phyloP scores from a whole-genome alignment of 345 rosid genomes.

The Odontarrhena argentea region DNA sequence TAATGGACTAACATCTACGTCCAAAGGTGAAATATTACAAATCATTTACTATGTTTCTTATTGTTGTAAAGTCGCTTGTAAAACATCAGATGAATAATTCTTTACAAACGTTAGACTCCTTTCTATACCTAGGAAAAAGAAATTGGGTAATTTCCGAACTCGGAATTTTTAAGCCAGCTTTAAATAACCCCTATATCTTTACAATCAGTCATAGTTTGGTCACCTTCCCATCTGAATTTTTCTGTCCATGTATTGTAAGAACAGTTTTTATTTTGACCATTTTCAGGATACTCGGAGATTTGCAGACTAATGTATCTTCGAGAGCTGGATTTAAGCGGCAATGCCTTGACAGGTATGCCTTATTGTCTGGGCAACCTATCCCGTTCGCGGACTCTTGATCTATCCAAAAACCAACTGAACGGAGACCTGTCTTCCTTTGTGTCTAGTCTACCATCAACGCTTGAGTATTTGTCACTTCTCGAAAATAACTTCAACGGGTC shows the following conservation, averaged over 20 bases:
- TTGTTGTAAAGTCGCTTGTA: too few species aligned
- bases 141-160: too few species aligned
- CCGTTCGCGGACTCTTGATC: constrained; percentile 7
- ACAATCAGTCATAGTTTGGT: too few species aligned
- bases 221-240: too few species aligned
- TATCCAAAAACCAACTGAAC: not conserved
- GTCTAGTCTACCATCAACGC: not conserved
- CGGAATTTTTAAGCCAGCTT: too few species aligned
- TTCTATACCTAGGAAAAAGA: too few species aligned
- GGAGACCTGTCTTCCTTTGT: constrained; percentile 11
- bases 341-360: constrained; percentile 9
- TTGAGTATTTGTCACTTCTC: constrained; percentile 21
- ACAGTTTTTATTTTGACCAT: not conserved
- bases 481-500: constrained; percentile 35
- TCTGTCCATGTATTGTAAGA: not conserved
- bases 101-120: too few species aligned
- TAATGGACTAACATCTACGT: not conserved
- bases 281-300: not conserved
- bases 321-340: constrained; percentile 20
- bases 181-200: too few species aligned
- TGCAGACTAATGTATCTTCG: constrained; percentile 6
- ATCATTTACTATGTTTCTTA: too few species aligned
- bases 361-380: constrained; percentile 1
- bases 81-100: too few species aligned
- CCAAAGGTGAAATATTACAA: not conserved